Conservation (phyloP, 768 basidiomycete species). For the Mrakia blollopis region DNA sequence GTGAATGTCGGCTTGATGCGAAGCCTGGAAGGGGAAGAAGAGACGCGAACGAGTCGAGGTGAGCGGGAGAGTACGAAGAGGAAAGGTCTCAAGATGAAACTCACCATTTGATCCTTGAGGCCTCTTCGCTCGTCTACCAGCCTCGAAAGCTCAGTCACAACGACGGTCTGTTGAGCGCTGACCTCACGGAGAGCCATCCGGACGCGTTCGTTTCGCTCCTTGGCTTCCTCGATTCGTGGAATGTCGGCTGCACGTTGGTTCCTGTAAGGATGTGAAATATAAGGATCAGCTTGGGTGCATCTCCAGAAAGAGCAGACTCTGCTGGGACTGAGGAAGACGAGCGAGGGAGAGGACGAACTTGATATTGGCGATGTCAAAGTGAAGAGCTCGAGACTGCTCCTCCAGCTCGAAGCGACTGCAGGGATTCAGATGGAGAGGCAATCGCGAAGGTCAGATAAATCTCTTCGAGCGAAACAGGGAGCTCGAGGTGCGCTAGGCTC, state of each 20-base stretch:
- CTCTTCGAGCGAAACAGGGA: background rate
- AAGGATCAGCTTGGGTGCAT: background rate
- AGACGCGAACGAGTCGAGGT: background rate
- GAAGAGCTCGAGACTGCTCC: background rate
- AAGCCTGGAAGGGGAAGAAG: background rate
- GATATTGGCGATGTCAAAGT: slow-evolving; percentile 1
- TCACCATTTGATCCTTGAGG: slow-evolving; percentile 55
- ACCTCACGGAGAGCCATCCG: slow-evolving; percentile 52
- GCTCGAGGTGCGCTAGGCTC: too few relatives aligned
- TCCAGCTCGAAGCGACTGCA: slow-evolving; percentile 7
- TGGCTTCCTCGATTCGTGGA: slow-evolving; percentile 19
- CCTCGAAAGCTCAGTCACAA: slow-evolving; percentile 43
- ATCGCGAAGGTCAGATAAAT: background rate
- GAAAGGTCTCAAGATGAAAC: slow-evolving; percentile 29
- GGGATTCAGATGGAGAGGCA: background rate
- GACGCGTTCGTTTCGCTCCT: slow-evolving; percentile 11
- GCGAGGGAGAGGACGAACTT: slow-evolving; percentile 16
- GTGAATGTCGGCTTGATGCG: slow-evolving; percentile 54
- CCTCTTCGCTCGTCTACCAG: background rate
- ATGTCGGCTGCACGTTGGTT: slow-evolving; percentile 16
- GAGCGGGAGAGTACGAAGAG: background rate
- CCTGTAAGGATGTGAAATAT: background rate
- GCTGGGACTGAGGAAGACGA: background rate
- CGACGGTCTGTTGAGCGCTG: slow-evolving; percentile 62
- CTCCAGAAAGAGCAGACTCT: too few relatives aligned